Evolutionary conservation across 495 filamentous ascomycete genomes (phyloP), one percentile per base, ranked within the genome.

Genomic region (Aspergillus conjunctus): DNA sequence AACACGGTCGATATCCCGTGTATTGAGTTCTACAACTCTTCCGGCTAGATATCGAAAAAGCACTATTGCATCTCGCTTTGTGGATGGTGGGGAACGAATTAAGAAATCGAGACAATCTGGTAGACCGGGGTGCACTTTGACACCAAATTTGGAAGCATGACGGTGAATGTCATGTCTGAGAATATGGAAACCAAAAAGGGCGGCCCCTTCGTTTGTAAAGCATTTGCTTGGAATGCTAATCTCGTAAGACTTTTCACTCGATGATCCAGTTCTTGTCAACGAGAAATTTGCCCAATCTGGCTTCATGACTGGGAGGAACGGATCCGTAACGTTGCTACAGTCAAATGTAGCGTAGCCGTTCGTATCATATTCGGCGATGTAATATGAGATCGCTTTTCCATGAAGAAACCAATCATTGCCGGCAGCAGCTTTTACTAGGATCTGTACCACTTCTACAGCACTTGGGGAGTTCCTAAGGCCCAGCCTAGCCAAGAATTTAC

Each of bases 1-100:
- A 60, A 94, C 76, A 50, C 77, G 82, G 7, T 81, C 78, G 33
- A 84, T 77, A 68, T 84, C 77, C 44, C 81, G 79, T n/a, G 81
- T 71, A 22, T 77, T 82, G 22, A 98, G 80, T 57, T 97, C 90
- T 2, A 81, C 81, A 0, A 92, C 68, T 18, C 94, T 85, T 46
- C 78, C 81, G n/a, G 89, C 82, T 66, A 98, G 85, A 65, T 98
- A 98, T 41, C 82, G 79, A 69, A 96, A 98, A 17, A 91, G 65
- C 7, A 83, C 79, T 32, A 84, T 80, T 0, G 93, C 93, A 54
- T 87, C 83, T 22, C 74, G 73, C 22, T 79, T 77, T 22, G 78
- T 86, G 54, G 76, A 73, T 0, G 94, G 93, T 30, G 93, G 93
- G 9, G 82, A 82, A 5, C 79, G 78, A 10, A 92, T 72, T 21